Evolutionary conservation across 176 grass and related monocot species (phyloP), one percentile per base, ranked within the genome.

Genomic region (Zoysia pacifica): DNA sequence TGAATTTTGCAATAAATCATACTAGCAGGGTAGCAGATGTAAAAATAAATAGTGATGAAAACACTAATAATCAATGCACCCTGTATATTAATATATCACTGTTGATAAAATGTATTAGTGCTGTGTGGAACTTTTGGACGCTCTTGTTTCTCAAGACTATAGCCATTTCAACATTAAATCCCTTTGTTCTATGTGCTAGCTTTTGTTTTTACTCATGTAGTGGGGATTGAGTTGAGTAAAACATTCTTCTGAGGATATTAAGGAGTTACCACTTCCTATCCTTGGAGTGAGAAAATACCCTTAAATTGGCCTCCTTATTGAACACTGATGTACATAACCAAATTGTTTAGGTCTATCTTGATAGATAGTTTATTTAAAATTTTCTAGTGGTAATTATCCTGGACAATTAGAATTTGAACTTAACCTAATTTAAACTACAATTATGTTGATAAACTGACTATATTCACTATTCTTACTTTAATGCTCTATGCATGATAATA

Each of bases 1-100:
- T 70, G 9, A 18, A 63, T 80, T 84, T 70, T 43, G 55, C 62
- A 79, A 67, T 62, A 19, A 76, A 87, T 38, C 12, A 38, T 68
- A 40, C 15, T 62, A 62, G 69, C 11, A 73, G 11, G 58, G 14
- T 16, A 62, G 69, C 11, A 73, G 11, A 67, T n/a, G 11, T 58
- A 63, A 69, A 38, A 70, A 19, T 48, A 38, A 69, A 1, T 6
- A 55, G 12, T 47, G 53, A 53, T 79, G 5, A 55, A 49, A 20
- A 58, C 19, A 54, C 42, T 62, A 37, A 37, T 53, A 7, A 16
- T 13, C 47, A 62, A 63, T 69, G 62, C n/a, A 64, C 58, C 64
- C 19, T 38, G 52, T 73, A 69, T 5, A 37, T 4, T 65, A 20
- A 20, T 44, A 12, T 11, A 40, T 38, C 37, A 74, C 11, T 75